Evolutionary conservation across 352 stramenopile species (phyloP).

Genomic region (Globisporangium splendens): DNA sequence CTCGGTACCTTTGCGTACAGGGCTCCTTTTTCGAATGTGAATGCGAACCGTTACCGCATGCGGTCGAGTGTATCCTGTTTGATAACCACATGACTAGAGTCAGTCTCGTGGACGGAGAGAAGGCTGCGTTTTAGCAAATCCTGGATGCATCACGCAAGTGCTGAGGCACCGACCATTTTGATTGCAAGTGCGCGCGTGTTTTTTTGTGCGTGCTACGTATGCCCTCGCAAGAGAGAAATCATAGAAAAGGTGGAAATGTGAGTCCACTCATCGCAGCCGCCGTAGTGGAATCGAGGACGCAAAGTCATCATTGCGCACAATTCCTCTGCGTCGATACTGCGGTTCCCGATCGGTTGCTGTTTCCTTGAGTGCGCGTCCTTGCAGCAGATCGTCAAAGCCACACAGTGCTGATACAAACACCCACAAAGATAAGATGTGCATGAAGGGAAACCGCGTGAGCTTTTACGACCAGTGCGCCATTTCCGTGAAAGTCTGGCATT

Average conservation of each 20-base stretch:
- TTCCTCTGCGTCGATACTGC: conserved; percentile 26
- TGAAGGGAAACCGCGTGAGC: no score
- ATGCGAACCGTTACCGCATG: conserved; percentile 19
- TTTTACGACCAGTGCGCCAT: no score
- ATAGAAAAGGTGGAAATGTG: conserved; percentile 16
- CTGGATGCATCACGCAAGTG: not conserved
- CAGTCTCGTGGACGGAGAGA: not conserved
- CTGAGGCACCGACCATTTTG: conserved; percentile 19
- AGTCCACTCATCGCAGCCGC: no score
- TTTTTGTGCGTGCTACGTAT: conserved; percentile 31
- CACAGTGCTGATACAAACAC: conserved; percentile 33
- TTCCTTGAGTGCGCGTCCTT: not conserved
- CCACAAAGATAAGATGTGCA: no score
- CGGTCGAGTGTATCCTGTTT: conserved; percentile 13
- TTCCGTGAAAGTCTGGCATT: no score
- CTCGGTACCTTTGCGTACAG: conserved; percentile 10
- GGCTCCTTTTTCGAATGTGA: conserved; percentile 24
- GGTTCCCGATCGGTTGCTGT: not conserved
- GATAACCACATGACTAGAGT: not conserved
- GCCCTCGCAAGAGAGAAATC: not conserved
- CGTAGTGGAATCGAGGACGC: no score
- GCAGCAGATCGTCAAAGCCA: conserved; percentile 51
- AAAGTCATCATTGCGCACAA: conserved; percentile 18
- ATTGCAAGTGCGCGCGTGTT: conserved; percentile 24
- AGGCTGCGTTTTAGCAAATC: not conserved